phyloP scores from a whole-genome alignment of 345 rosid genomes.

The thale cress (Arabidopsis thaliana) region TAIR10.1 NC_003070.9:12151501-12152000 shows the following conservation, averaged over 20 bases:
- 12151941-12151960: slow-evolving; percentile 1
- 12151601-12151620: slow-evolving; percentile 43
- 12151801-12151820: background rate
- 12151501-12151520: background rate
- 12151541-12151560: background rate
- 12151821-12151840: slow-evolving; percentile 69
- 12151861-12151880: slow-evolving; percentile 87
- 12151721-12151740: slow-evolving; percentile 61
- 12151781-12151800: background rate
- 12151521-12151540: background rate
- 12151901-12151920: slow-evolving; percentile 53
- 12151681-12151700: slow-evolving; percentile 82
- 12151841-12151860: slow-evolving; percentile 87
- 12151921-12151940: slow-evolving; percentile 2
- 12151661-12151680: slow-evolving; percentile 79
- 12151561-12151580: background rate
- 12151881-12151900: slow-evolving; percentile 91
- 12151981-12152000: slow-evolving; percentile 2
- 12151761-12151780: slow-evolving; percentile 8
- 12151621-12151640: slow-evolving; percentile 92
- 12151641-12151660: slow-evolving; percentile 82
- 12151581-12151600: background rate
- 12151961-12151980: background rate
- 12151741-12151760: slow-evolving; percentile 1
- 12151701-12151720: slow-evolving; percentile 83